Base-by-base conservation (phyloP, 2,329 filamentous ascomycete species). In the Colletotrichum trifolii region DNA sequence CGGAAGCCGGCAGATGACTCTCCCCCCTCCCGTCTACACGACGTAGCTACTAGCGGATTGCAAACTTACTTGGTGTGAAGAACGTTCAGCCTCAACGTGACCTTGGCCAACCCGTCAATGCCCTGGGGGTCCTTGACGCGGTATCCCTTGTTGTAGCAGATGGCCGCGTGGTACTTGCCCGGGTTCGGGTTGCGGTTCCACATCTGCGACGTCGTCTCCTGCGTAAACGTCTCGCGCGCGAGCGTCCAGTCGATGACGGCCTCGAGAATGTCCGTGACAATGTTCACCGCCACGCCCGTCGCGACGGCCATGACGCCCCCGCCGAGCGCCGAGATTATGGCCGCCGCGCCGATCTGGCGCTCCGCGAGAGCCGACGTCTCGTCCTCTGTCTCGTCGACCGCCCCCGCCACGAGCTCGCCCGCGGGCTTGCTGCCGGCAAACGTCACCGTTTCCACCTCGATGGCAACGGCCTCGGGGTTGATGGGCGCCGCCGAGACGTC, bases 81-180 rank as follows among this genome's bases (percentile, higher is more conserved):
- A n/a, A 49, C 36, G 10, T 43, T 56, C 13, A 10, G 33, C 9
- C 59, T 47, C 34, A 63, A 49, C 4, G 35, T 53, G 8, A 62
- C 60, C 12, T 43, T 57, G 54, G 47, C 60, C 47, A 53, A 34
- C n/a, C 64, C 64, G 25, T 43, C 58, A 33, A 52, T 17, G 36
- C 34, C 54, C 2, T 42, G 34, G 15, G 45, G 33, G 48, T 57
- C n/a, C 42, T 10, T 36, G 11, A 64, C 34, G 25, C 12, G 13
- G 25, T 54, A 66, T 11, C 49, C 59, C 53, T 58, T 50, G 38
- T 59, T 66, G 38, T 64, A 50, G 54, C 54, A 64, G 11, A 58
- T 33, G 13, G 60, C 60, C 8, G 60, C 64, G 17, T 53, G 43
- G 11, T 45, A 48, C 34, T 33, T 59, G 33, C 39, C n/a, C 10